Evolutionary conservation across 225 moss, liverwort and hornwort species (phyloP), one percentile per base, ranked within the genome.

Genomic region (Ulota crispa): DNA sequence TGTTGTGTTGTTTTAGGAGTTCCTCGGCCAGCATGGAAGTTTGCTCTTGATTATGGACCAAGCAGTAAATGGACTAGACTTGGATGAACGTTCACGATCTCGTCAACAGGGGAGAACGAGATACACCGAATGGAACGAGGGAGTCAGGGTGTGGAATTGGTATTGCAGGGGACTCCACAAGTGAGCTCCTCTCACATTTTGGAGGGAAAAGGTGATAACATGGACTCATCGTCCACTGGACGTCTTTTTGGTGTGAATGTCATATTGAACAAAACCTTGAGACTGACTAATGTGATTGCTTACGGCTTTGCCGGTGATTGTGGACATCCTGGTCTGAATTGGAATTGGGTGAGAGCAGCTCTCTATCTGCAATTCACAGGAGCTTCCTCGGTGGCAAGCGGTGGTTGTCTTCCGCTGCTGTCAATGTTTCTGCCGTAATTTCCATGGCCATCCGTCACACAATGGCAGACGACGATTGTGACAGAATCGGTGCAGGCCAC

Each of bases 381-480:
- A 43, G 66, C 16, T 69, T 67, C 23, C 61, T 47, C 21, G 52
- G 14, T 20, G 18, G 73, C 26, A 3, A 74, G 27, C 8, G 36
- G n/a, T 20, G 6, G 23, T 57, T 24, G 9, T 13, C 57, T 19
- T 26, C 23, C 1, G 63, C 6, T 43, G 24, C 4, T 30, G 43
- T 21, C 8, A 0, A 20, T 45, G 28, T 18, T 66, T 68, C 30
- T 54, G 47, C 27, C 52, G 8, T 42, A 19, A 43, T 16, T 2
- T 69, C 36, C 50, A 88, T 86, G 88, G 85, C 85, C 8, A 79
- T 84, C 57, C 57, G 64, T 14, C 83, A 77, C 26, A 67, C 80
- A 24, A 79, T 77, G 75, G 83, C 85, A 72, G 83, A 83, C 65
- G 81, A 83, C 50, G 82, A 84, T 27, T 62, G 82, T 4, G 21